Conservation (phyloP, 2,329 filamentous ascomycete species). For the Ophiostoma piceae region DNA sequence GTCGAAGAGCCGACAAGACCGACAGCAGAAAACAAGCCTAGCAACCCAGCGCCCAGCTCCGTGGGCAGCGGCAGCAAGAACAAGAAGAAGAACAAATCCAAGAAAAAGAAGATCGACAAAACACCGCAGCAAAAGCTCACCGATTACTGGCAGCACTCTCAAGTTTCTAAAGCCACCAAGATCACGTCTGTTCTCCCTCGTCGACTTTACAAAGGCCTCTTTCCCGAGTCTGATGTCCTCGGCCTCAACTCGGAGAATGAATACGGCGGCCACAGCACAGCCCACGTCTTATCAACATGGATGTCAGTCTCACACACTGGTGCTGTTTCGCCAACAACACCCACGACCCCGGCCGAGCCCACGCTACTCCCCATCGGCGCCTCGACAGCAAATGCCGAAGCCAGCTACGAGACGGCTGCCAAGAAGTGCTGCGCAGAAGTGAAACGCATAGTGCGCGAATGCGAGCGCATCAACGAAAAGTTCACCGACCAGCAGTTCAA, state of each 20-base stretch:
- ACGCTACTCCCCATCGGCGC: not conserved
- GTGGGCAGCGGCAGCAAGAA: not conserved
- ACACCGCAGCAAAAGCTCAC: slow-evolving; percentile 39
- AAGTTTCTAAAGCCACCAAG: slow-evolving; percentile 40
- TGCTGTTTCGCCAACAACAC: not conserved
- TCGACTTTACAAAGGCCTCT: slow-evolving; percentile 36
- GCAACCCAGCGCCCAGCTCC: not conserved
- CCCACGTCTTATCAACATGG: slow-evolving; percentile 16
- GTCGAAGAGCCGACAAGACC: not conserved
- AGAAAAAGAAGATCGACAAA: slow-evolving; percentile 10
- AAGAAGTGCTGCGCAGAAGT: slow-evolving; percentile 40
- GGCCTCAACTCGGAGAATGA: not conserved
- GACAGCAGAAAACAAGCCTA: not conserved
- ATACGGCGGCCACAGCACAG: not conserved
- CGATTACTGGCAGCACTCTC: slow-evolving; percentile 42
- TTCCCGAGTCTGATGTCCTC: slow-evolving; percentile 26
- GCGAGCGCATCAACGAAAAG: slow-evolving; percentile 42
- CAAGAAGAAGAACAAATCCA: slow-evolving; percentile 10
- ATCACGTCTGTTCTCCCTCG: slow-evolving; percentile 44
- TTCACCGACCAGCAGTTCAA: slow-evolving; percentile 44
- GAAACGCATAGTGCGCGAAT: slow-evolving; percentile 39
- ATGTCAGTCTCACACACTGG: slow-evolving; percentile 5
- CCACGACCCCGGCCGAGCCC: not conserved
- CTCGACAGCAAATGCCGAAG: not conserved
- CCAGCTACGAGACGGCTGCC: slow-evolving; percentile 40